Evolutionary conservation across 108 stramenopile species (phyloP).

Genomic region (Nitzschia sp.): DNA sequence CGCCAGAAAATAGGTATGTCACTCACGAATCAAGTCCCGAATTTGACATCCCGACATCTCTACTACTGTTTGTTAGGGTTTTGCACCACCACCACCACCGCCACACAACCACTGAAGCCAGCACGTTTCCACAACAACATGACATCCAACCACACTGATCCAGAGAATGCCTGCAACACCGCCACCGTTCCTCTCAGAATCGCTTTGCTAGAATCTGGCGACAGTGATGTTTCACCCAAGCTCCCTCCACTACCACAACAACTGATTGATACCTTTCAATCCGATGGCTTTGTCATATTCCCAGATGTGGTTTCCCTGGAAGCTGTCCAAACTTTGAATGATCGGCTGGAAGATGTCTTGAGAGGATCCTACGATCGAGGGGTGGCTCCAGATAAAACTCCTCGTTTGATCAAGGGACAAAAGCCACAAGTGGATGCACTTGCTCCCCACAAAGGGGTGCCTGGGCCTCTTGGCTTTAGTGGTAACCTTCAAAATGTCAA

Average conservation of each 20-base stretch:
- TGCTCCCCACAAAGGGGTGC: not conserved
- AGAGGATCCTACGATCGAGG: conserved; percentile 69
- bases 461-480: conserved; percentile 41
- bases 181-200: not conserved
- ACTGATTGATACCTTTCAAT: conserved; percentile 36
- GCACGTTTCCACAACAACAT: too few species aligned
- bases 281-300: conserved; percentile 68
- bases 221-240: not conserved
- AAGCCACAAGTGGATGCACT: conserved; percentile 18
- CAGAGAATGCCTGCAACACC: too few species aligned
- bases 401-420: conserved; percentile 35
- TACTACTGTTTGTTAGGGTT: too few species aligned
- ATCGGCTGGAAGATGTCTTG: conserved; percentile 62
- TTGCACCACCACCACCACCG: too few species aligned
- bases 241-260: conserved; percentile 24
- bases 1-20: too few species aligned
- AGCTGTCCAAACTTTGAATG: conserved; percentile 50
- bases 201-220: conserved; percentile 1
- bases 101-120: too few species aligned
- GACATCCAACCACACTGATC: too few species aligned
- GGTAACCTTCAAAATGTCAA: conserved; percentile 49
- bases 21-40: too few species aligned
- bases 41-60: too few species aligned
- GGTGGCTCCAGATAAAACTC: conserved; percentile 64
- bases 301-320: conserved; percentile 34